Base-by-base conservation (phyloP, 2,329 filamentous ascomycete genomes). In the Neonectria punicea region DNA sequence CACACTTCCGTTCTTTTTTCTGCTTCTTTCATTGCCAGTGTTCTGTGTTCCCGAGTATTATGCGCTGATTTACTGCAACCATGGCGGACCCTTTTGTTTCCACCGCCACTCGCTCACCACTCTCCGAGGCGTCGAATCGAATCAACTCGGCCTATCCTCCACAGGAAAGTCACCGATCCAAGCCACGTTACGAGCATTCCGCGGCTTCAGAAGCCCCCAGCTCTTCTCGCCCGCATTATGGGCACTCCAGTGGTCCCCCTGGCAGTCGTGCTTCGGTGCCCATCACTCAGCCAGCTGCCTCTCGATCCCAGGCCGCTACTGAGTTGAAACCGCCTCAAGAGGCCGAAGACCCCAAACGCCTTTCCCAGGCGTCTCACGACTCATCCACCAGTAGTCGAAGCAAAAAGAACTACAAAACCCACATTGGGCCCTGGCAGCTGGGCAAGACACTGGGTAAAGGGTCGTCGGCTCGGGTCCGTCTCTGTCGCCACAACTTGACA, bases 401-500 rank as follows among this genome's bases (percentile, higher is more conserved):
- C 66, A 80, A 78, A 62, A 79, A 79, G 67, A 81, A 80, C 28
- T 82, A 83, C 68, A 91, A 91, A 80, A 93, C 91, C 11, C 91
- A 93, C 73, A 93, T 99, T 73, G 96, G 96, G 0, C 95, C 95
- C 70, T 99, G 96, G 96, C 90, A 95, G 70, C 83, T 99, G 4
- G 96, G 96, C 7, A 93, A 89, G 77, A 97, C 93, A 1, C 85
- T 99, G 30, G 96, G 96, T 0, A 92, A 93, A 72, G 96, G 96
- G 3, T 94, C 94, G 2, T 97, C 93, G 54, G 95, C 94, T 14
- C 89, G 93, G 30, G 96, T 99, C 16, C 88, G 95, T 59, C 84
- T 96, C 39, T 97, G 95, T 22, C 90, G 93, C 67, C 94, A 99
- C 80, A 86, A 85, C 25, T 80, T 89, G 22, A 96, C 93, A 4